These are phyloP conservation scores for Rhazya stricta DNA, from an alignment of 257 asterid genomes.

Conservation along the genomic window DNA sequence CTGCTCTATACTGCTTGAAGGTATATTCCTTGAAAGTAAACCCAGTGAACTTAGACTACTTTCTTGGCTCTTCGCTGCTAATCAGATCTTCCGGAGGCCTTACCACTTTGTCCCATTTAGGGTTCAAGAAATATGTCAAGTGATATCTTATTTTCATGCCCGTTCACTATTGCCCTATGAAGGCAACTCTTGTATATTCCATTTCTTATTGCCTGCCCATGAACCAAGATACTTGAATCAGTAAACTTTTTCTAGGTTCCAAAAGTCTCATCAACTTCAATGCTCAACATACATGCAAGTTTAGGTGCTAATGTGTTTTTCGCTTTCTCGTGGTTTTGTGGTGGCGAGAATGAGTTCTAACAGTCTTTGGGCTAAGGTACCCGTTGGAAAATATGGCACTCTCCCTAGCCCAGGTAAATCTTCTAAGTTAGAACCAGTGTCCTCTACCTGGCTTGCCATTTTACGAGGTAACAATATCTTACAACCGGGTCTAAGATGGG, in stretches of 20 bases:
- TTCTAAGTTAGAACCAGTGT: too few relatives aligned
- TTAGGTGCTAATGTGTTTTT: too few relatives aligned
- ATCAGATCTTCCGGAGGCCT: slow-evolving; percentile 47
- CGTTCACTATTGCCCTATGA: slow-evolving; percentile 72
- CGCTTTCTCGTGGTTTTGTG: neutral
- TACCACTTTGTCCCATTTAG: slow-evolving; percentile 43
- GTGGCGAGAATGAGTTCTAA: too few relatives aligned
- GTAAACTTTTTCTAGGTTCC: neutral
- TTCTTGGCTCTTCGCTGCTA: slow-evolving; percentile 29
- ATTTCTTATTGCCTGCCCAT: slow-evolving; percentile 57
- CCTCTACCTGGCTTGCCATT: too few relatives aligned
- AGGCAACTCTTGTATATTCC: slow-evolving; percentile 71
- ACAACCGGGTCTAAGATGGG: too few relatives aligned
- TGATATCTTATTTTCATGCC: slow-evolving; percentile 31
- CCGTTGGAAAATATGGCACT: too few relatives aligned
- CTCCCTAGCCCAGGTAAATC: too few relatives aligned
- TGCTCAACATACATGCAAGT: neutral
- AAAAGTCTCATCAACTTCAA: neutral
- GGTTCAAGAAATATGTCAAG: slow-evolving; percentile 49
- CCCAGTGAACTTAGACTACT: slow-evolving; percentile 65
- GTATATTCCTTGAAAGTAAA: slow-evolving; percentile 39
- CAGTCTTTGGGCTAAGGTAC: too few relatives aligned
- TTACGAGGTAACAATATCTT: too few relatives aligned
- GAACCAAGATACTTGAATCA: neutral
- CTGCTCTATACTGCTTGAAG: slow-evolving; percentile 47